Percentiles rank a stretch among this genome's conserved stretches.
Evolutionary conservation across 2,329 filamentous ascomycete genomes (phyloP).

Genomic region (Colletotrichum spaethianum): DNA sequence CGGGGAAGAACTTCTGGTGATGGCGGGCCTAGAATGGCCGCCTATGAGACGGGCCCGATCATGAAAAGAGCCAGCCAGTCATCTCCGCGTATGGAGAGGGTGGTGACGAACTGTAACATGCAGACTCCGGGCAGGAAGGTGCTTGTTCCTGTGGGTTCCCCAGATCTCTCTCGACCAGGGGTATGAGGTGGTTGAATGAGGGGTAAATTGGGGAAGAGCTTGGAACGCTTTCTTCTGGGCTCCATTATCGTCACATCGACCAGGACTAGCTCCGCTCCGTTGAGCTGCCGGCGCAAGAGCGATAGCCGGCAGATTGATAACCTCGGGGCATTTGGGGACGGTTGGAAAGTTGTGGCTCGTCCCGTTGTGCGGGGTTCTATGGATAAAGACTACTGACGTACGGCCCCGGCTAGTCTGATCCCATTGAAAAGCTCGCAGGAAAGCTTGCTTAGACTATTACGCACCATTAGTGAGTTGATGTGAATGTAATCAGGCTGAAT

Average conservation of each 20-base stretch:
- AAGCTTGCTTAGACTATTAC: conserved; percentile 17
- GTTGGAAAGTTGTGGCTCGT: not conserved
- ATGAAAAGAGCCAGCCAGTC: not conserved
- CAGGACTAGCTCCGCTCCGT: conserved; percentile 4
- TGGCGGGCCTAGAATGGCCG: conserved; percentile 17
- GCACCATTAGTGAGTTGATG: not conserved
- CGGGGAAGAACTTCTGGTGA: conserved; percentile 5
- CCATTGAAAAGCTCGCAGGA: not conserved
- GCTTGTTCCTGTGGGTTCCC: not conserved
- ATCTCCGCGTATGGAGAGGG: not conserved
- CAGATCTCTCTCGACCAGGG: conserved; percentile 4
- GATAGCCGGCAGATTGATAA: not conserved
- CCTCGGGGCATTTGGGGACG: not conserved
- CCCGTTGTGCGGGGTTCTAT: not conserved
- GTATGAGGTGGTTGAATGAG: conserved; percentile 14
- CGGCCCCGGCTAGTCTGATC: not conserved
- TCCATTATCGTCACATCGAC: conserved; percentile 18
- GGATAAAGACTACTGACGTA: not conserved
- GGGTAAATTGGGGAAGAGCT: conserved; percentile 28
- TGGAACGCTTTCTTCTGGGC: not conserved
- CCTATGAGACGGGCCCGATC: conserved; percentile 7
- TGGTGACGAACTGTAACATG: conserved; percentile 4
- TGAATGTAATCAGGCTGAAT: conserved; percentile 32
- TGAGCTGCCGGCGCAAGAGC: not conserved
- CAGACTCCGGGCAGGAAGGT: conserved; percentile 3